Conservation (phyloP, 1,139 yeast genomes). For the Magnusiomyces ingens region DNA sequence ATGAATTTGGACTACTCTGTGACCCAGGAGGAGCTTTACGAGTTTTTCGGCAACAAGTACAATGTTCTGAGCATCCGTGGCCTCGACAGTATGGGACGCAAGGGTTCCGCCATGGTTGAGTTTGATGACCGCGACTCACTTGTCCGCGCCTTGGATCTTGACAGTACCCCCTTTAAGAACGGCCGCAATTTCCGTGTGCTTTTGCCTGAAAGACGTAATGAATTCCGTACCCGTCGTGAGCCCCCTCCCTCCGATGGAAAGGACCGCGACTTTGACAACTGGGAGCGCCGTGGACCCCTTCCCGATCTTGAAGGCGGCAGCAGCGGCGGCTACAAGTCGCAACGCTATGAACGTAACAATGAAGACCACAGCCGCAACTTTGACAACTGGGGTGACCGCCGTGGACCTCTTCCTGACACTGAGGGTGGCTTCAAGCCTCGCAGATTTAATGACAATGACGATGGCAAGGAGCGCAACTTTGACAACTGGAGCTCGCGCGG, state of each 20-base stretch:
- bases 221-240: constrained; percentile 12
- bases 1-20: constrained; percentile 83
- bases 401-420: constrained; percentile 31
- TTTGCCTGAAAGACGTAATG: constrained; percentile 50
- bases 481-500: constrained; percentile 33
- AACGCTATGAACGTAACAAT: constrained; percentile 36
- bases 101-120: constrained; percentile 85
- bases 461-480: constrained; percentile 22
- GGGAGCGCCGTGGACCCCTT: constrained; percentile 31
- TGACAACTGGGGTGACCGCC: constrained; percentile 41
- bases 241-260: constrained; percentile 22
- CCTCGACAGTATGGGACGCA: constrained; percentile 59
- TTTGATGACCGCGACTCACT: constrained; percentile 59
- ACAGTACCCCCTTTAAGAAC: constrained; percentile 50
- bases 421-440: constrained; percentile 17
- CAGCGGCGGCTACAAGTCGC: constrained; percentile 24
- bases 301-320: constrained; percentile 28
- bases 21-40: constrained; percentile 56
- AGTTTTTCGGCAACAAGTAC: constrained; percentile 52
- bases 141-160: constrained; percentile 62
- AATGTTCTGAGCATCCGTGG: constrained; percentile 51
- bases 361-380: constrained; percentile 31
- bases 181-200: constrained; percentile 77
- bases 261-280: constrained; percentile 28
- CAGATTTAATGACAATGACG: constrained; percentile 18